Evolutionary conservation across 2,329 filamentous ascomycete species (phyloP).

Genomic region (Claviceps sp.): DNA sequence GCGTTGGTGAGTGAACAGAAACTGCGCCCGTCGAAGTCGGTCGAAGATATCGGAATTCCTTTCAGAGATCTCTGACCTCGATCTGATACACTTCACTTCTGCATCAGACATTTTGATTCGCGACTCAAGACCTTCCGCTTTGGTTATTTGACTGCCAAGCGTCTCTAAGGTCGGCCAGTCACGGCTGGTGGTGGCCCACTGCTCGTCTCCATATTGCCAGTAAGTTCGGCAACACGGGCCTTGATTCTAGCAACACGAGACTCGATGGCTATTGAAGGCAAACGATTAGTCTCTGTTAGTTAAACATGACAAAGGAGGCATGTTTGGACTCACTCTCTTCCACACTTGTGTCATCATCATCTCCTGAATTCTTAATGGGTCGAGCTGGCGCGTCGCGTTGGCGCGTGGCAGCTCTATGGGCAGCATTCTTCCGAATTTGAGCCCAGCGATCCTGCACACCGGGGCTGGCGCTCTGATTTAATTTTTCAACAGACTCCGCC

Average conservation of each 20-base stretch:
- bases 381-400: conserved; percentile 52
- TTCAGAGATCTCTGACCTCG: background rate
- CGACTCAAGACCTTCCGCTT: no score
- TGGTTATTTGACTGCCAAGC: conserved; percentile 4
- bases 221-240: conserved; percentile 87
- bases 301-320: background rate
- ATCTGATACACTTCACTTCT: background rate
- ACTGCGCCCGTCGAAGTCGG: background rate
- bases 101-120: background rate
- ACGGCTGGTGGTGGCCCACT: conserved; percentile 19
- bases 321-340: conserved; percentile 66
- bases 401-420: conserved; percentile 57
- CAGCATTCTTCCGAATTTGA: conserved; percentile 88
- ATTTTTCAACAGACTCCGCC: conserved; percentile 19
- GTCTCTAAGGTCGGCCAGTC: conserved; percentile 12
- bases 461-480: conserved; percentile 19
- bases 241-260: conserved; percentile 95
- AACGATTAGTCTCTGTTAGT: conserved; percentile 10
- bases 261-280: conserved; percentile 60
- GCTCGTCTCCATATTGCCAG: conserved; percentile 61
- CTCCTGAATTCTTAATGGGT: conserved; percentile 44
- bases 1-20: background rate
- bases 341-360: conserved; percentile 80
- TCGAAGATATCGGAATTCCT: background rate
- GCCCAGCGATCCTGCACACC: conserved; percentile 70